These are phyloP conservation scores for Penicillium capsulatum DNA, from an alignment of 2,329 filamentous ascomycete species.

Conservation along the genomic window DNA sequence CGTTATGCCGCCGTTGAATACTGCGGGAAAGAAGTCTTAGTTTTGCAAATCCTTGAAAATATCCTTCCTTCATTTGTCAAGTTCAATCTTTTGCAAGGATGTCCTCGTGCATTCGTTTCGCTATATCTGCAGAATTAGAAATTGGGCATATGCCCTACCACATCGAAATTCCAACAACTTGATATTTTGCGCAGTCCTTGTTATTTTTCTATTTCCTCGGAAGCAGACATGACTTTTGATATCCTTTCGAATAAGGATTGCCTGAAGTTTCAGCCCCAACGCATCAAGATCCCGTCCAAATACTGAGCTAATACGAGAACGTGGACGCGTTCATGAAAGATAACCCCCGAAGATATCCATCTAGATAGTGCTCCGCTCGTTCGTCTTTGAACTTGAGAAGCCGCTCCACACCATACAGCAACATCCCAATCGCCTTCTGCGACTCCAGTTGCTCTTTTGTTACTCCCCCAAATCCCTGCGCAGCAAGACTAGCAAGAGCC, in stretches of 20 bases:
- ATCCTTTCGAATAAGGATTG: neutral
- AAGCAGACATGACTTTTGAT: constrained; percentile 2
- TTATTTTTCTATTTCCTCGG: constrained; percentile 2
- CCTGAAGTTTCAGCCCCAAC: neutral
- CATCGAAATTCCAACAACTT: constrained; percentile 1
- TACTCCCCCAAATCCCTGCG: constrained; percentile 7
- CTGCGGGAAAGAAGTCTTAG: neutral
- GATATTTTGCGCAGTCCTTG: constrained; percentile 2
- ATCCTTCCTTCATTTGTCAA: neutral
- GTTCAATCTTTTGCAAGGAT: neutral
- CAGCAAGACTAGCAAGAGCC: constrained; percentile 12
- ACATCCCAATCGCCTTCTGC: constrained; percentile 13
- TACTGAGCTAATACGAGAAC: constrained; percentile 4
- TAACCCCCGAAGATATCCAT: constrained; percentile 11
- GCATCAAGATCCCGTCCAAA: constrained; percentile 2
- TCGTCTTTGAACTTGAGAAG: constrained; percentile 16
- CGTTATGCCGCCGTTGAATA: neutral
- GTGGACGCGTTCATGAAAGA: constrained; percentile 9
- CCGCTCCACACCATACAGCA: constrained; percentile 12
- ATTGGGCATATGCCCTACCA: constrained; percentile 2
- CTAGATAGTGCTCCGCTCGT: constrained; percentile 13
- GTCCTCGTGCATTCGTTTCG: constrained; percentile 1
- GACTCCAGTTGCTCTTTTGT: constrained; percentile 12
- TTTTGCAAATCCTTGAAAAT: constrained; percentile 1
- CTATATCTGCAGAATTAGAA: constrained; percentile 6